Evolutionary conservation across 2,329 filamentous ascomycete species (phyloP), one percentile per base, ranked within the genome.

Genomic region (Neofusicoccum laricinum): DNA sequence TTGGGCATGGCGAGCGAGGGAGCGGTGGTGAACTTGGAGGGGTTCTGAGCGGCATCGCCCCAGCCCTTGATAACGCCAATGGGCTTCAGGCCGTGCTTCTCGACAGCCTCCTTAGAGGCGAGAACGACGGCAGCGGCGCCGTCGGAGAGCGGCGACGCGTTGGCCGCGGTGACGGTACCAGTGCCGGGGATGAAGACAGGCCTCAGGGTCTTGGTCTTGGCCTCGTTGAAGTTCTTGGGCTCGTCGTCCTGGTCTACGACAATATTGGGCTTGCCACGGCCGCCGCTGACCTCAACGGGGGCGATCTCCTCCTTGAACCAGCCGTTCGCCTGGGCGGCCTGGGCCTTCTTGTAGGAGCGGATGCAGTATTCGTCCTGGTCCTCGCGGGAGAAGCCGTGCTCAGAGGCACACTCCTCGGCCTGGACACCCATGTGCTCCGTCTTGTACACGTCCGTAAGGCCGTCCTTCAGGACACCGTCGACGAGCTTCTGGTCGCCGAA

Each of bases 51-150:
- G 65, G 95, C 94, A 75, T 99, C 95, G 71, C 89, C 95, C 95
- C 95, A 99, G 73, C 95, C 95, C 67, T 95, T 89, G 74, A 99
- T 98, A 86, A 96, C 97, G 75, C 92, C 95, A 68, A 99, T 85
- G 64, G 95, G 95, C 80, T 91, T 97, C 69, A 98, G 84, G 73
- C 88, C 88, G 70, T 97, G 89, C 81, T 95, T 89, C 84, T 97
- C 93, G 73, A 99, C 84, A 81, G 96, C 96, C 66, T 90, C 90
- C 83, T 97, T 94, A 46, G 93, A 97, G 71, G 96, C 92, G 69
- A 99, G 90, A 66, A 99, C 91, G 66, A 98, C 82, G 66, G 95
- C 95, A 21, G 93, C 90, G 62, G 93, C 94, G 70, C 95, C 95
- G 77, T 99, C 95, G 76, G 96, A 97, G 73, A 99, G 87, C 61